Conservation (phyloP, 768 basidiomycete species). For the Suillus lakei region DNA sequence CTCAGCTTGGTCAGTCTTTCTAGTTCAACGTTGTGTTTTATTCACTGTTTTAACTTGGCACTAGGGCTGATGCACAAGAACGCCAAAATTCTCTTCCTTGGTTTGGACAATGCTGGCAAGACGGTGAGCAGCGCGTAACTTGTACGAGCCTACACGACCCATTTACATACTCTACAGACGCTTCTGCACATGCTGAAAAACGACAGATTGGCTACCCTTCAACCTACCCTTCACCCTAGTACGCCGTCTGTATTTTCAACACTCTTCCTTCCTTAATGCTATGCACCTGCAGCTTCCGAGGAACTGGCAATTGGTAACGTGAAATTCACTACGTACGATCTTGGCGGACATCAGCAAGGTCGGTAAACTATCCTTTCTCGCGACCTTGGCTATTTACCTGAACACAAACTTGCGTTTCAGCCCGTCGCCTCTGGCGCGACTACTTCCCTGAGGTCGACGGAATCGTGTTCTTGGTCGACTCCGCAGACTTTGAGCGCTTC, state of each 20-base stretch:
- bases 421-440: conserved; percentile 98
- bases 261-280: conserved; percentile 8
- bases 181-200: conserved; percentile 99
- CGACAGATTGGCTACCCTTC: conserved; percentile 94
- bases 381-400: neutral
- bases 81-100: conserved; percentile 99
- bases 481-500: conserved; percentile 96
- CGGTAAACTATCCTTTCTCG: conserved; percentile 22
- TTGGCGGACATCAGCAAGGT: conserved; percentile 98
- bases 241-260: conserved; percentile 30
- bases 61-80: conserved; percentile 94
- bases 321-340: conserved; percentile 98
- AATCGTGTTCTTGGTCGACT: conserved; percentile 98
- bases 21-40: conserved; percentile 7
- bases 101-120: conserved; percentile 99
- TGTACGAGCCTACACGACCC: neutral
- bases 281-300: conserved; percentile 77
- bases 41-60: conserved; percentile 5
- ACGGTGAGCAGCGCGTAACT: conserved; percentile 61
- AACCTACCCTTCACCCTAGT: conserved; percentile 99
- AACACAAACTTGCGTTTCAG: conserved; percentile 38
- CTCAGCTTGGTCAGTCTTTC: conserved; percentile 77
- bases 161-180: conserved; percentile 57
- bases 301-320: conserved; percentile 98
- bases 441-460: conserved; percentile 99